A percentile compares a stretch with the other conserved stretches of the same genome.
Conservation (phyloP, 1,284 basidiomycete genomes). For the Cryptococcus jaspeensis region DNA sequence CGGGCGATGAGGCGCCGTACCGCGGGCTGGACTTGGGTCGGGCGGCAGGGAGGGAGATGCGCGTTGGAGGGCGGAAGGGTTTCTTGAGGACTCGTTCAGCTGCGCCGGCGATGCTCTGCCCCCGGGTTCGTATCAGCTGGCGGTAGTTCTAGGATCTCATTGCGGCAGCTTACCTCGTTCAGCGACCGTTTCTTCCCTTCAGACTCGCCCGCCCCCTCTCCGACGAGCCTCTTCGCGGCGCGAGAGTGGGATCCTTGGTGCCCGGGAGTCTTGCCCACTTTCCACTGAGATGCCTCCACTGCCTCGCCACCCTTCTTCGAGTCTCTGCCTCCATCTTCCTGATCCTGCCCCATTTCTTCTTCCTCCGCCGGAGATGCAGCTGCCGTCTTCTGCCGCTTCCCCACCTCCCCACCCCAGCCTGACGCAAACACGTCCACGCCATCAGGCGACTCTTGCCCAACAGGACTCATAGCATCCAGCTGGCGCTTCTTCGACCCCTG, state of each 20-base stretch:
- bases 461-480: too few relatives aligned
- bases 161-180: constrained; percentile 19
- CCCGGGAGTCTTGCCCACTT: constrained; percentile 37
- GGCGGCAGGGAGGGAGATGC: background rate
- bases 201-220: background rate
- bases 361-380: background rate
- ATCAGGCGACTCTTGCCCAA: too few relatives aligned
- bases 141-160: background rate
- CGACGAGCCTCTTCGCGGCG: constrained; percentile 2
- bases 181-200: constrained; percentile 16
- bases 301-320: background rate
- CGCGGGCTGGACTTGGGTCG: background rate
- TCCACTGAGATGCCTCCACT: constrained; percentile 28
- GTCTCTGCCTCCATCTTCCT: background rate
- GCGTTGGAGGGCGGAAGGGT: constrained; percentile 36
- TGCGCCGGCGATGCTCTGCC: constrained; percentile 17
- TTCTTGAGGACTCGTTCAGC: constrained; percentile 38
- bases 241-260: constrained; percentile 35
- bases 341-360: background rate
- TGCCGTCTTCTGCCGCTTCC: background rate
- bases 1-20: too few relatives aligned
- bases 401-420: background rate
- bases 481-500: too few relatives aligned
- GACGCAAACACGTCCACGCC: background rate
- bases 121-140: background rate